These are phyloP conservation scores for Centaurea solstitialis DNA, from an alignment of 129 eudicot genomes.

Conservation along the genomic window DNA sequence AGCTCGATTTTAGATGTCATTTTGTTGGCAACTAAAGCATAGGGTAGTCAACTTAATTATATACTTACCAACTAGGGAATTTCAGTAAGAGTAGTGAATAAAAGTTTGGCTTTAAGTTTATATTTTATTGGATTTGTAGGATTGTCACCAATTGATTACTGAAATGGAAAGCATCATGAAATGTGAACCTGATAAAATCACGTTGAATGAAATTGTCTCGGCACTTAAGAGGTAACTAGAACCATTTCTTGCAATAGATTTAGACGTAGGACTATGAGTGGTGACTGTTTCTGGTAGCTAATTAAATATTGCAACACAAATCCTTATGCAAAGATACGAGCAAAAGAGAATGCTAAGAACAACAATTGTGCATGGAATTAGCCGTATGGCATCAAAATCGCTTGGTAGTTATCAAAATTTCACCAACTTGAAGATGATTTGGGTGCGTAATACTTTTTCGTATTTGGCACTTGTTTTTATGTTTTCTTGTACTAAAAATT, in stretches of 20 bases:
- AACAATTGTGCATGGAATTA: slow-evolving; percentile 32
- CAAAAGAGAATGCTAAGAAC: slow-evolving; percentile 39
- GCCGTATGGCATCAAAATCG: slow-evolving; percentile 41
- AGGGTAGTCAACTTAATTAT: neutral
- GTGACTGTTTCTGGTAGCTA: neutral
- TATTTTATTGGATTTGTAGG: slow-evolving; percentile 19
- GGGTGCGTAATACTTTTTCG: slow-evolving; percentile 10
- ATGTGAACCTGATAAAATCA: neutral
- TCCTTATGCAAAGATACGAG: slow-evolving; percentile 23
- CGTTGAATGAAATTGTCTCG: slow-evolving; percentile 15
- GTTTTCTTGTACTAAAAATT: neutral
- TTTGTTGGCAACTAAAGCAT: neutral
- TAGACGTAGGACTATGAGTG: neutral
- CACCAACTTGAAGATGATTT: neutral
- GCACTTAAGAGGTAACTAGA: slow-evolving; percentile 37
- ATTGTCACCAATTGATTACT: slow-evolving; percentile 38
- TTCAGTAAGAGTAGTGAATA: neutral
- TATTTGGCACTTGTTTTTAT: neutral
- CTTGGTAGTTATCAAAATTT: slow-evolving; percentile 25
- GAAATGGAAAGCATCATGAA: slow-evolving; percentile 33
- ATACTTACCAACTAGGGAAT: neutral
- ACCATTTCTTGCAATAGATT: neutral
- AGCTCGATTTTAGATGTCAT: neutral
- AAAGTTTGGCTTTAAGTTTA: neutral
- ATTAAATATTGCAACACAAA: neutral